Base-by-base conservation (phyloP, 163 green algal genomes). In the Chloroidium sp. region DNA sequence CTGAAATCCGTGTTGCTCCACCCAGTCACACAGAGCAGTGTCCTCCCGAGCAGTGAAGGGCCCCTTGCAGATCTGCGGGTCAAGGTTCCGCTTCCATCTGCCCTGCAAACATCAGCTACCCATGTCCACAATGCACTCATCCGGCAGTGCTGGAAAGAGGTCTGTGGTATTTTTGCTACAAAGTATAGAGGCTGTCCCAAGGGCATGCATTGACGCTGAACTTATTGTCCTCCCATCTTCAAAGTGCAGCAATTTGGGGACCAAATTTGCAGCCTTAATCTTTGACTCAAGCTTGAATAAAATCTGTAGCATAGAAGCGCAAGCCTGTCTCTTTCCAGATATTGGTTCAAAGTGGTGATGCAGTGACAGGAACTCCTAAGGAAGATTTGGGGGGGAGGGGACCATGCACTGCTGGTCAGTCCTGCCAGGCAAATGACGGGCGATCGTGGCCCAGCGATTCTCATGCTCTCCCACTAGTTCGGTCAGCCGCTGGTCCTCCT, bases 361-460 rank as follows among this genome's bases (percentile, higher is more conserved):
- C 64, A n/a, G 64, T 6, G 64, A 10, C 64, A 72, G 8, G 8
- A 72, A 10, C 64, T n/a, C 6, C 6, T 10, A 72, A n/a, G 64
- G 64, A 6, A n/a, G 64, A 6, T 72, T 6, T 10, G 6, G 59
- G 58, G n/a, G 61, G 61, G 59, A 64, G 69, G 78, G 14, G 88
- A 86, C 64, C 91, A 95, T 93, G 84, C 91, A 95, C 82, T 95
- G 90, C 88, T 95, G 90, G 83, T 93, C 91, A 62, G 91, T 93
- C n/a, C 90, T 82, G 1, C 90, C 87, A 36, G 69, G 62, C 59
- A 85, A 64, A n/a, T 77, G 69, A 13, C 91, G 88, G 0, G 92
- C 87, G 58, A 97, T 94, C 36, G 90, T 87, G 1, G 93, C 93
- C 93, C 93, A 97, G 62, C 84, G 76, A 69, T 87, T 82, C 79